A percentile compares a stretch with the other conserved stretches of the same genome.
phyloP scores from a whole-genome alignment of 306 rosid genomes.

The Acacia crassicarpa region DNA sequence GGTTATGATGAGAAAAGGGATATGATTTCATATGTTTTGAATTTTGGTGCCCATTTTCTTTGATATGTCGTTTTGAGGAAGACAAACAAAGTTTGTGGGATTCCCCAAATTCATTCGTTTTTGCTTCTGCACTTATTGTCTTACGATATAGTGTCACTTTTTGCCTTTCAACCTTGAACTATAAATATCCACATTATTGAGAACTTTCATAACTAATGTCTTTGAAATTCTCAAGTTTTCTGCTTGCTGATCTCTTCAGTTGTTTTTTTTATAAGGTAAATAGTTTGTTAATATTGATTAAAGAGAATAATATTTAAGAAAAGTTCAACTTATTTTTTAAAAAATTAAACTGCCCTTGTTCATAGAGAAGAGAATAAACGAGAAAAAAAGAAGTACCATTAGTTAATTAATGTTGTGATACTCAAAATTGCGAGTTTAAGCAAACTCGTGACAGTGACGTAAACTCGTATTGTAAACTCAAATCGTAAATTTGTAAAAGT shows the following conservation, averaged over 20 bases:
- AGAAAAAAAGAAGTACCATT: too few relatives aligned
- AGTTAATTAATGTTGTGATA: too few relatives aligned
- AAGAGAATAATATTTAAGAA: too few relatives aligned
- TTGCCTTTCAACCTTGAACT: background rate
- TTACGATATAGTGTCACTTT: background rate
- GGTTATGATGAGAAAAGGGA: constrained; percentile 44
- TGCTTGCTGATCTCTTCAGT: background rate
- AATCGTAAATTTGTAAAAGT: too few relatives aligned
- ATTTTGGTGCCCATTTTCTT: constrained; percentile 36
- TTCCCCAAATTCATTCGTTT: background rate
- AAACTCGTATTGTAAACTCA: too few relatives aligned
- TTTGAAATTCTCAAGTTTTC: background rate
- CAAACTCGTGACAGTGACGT: too few relatives aligned
- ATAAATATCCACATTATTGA: background rate
- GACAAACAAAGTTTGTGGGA: background rate
- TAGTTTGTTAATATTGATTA: too few relatives aligned
- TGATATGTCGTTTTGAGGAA: constrained; percentile 12
- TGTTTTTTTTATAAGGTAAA: too few relatives aligned
- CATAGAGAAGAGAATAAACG: too few relatives aligned
- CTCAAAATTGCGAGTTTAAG: too few relatives aligned
- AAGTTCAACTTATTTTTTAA: too few relatives aligned
- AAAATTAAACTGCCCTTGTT: too few relatives aligned
- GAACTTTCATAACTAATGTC: background rate
- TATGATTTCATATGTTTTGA: background rate
- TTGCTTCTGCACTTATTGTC: background rate